A percentile compares a stretch with the other conserved stretches of the same genome.
These are phyloP conservation scores for Zhuliangozyma parablackwelliae DNA, from an alignment of 1,139 yeast genomes.

Conservation along the genomic window DNA sequence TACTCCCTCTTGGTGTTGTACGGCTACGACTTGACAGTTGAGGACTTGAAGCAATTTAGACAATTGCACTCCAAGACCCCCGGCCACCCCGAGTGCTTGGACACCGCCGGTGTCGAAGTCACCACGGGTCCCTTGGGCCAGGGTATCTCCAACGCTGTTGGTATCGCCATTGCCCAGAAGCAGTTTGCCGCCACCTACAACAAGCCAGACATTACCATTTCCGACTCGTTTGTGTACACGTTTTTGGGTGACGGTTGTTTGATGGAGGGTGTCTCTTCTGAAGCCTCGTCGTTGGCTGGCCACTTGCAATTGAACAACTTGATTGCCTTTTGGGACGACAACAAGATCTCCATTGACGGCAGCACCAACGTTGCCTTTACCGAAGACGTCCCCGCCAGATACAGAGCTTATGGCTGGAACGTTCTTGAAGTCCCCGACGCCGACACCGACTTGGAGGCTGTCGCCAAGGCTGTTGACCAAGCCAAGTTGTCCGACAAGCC, in stretches of 20 bases:
- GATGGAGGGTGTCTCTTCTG: conserved; percentile 97
- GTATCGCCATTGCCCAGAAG: conserved; percentile 92
- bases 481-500: conserved; percentile 81
- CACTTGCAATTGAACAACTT: conserved; percentile 92
- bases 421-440: conserved; percentile 74
- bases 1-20: conserved; percentile 82
- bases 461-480: conserved; percentile 67
- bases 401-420: conserved; percentile 96
- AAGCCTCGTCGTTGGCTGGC: conserved; percentile 94
- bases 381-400: conserved; percentile 84
- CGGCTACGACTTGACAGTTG: conserved; percentile 78
- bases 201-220: conserved; percentile 71
- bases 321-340: conserved; percentile 95
- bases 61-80: conserved; percentile 90
- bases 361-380: conserved; percentile 87
- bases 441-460: conserved; percentile 70
- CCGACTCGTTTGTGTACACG: conserved; percentile 72
- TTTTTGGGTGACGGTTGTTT: conserved; percentile 98
- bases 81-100: conserved; percentile 87
- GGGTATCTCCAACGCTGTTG: conserved; percentile 96
- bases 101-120: conserved; percentile 88
- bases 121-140: conserved; percentile 99
- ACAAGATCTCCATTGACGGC: conserved; percentile 97
- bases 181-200: conserved; percentile 92
- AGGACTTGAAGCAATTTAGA: conserved; percentile 89